Conservation (phyloP, 169 alveolate genomes). For the Hepatocystis sp. region DNA sequence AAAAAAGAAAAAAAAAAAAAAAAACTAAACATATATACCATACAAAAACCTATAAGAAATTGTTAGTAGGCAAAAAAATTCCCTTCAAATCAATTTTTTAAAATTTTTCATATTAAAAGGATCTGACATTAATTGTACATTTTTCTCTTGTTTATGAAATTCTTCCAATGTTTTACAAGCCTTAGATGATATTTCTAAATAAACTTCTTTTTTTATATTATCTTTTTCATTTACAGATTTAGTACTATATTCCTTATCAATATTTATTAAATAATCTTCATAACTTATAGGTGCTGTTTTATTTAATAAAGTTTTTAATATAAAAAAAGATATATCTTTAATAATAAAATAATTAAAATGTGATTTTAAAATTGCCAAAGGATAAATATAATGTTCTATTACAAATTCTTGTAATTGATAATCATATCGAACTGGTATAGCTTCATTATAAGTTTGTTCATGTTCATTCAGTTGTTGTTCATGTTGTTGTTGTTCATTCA, state of each 20-base stretch:
- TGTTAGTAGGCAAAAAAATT: neutral
- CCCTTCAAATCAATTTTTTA: constrained; percentile 34
- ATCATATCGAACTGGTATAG: constrained; percentile 76
- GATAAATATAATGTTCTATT: constrained; percentile 88
- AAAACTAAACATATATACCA: no score
- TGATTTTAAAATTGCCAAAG: constrained; percentile 88
- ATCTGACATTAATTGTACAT: constrained; percentile 54
- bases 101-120: constrained; percentile 70
- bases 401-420: constrained; percentile 89
- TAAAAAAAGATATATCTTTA: constrained; percentile 87
- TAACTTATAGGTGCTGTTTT: constrained; percentile 43
- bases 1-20: no score
- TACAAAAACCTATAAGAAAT: no score
- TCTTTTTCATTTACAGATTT: constrained; percentile 37
- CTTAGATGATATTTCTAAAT: constrained; percentile 18
- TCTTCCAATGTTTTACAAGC: constrained; percentile 55
- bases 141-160: constrained; percentile 39
- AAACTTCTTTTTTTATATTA: constrained; percentile 30
- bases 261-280: constrained; percentile 55
- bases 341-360: constrained; percentile 89
- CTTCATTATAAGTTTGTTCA: neutral
- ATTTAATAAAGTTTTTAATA: constrained; percentile 63
- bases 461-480: neutral
- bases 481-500: neutral
- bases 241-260: constrained; percentile 38